Percentiles rank a stretch among this genome's conserved stretches.
Evolutionary conservation across 768 basidiomycete species (phyloP).

Genomic region (Boletus subcaerulescens): DNA sequence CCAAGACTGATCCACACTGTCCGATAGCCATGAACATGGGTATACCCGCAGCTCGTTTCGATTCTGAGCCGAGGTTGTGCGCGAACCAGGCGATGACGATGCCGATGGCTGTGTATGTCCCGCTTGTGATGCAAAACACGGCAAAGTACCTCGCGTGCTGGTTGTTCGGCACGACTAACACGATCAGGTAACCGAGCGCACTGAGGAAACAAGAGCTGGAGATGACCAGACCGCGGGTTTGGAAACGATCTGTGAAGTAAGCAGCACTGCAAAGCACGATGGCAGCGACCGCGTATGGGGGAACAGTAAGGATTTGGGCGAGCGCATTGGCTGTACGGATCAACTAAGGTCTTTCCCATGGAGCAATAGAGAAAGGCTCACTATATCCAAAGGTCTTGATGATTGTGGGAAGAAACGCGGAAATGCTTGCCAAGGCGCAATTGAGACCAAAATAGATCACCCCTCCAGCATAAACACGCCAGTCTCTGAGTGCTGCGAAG

Average conservation of each 20-base stretch:
- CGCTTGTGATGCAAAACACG: slow-evolving; percentile 71
- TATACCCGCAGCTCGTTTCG: slow-evolving; percentile 72
- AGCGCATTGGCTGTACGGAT: slow-evolving; percentile 50
- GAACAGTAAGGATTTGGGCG: slow-evolving; percentile 75
- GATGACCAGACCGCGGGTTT: slow-evolving; percentile 50
- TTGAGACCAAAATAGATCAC: slow-evolving; percentile 79
- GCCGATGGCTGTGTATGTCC: slow-evolving; percentile 76
- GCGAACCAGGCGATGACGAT: slow-evolving; percentile 76
- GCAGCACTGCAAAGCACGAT: slow-evolving; percentile 58
- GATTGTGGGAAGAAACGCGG: slow-evolving; percentile 83
- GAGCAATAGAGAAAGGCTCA: slow-evolving; percentile 34
- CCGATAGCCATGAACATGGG: slow-evolving; percentile 81
- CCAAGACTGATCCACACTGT: slow-evolving; percentile 73
- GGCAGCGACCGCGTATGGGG: slow-evolving; percentile 74
- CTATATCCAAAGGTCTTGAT: slow-evolving; percentile 70
- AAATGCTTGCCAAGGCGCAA: slow-evolving; percentile 72
- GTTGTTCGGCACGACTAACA: slow-evolving; percentile 53
- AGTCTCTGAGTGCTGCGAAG: slow-evolving; percentile 61
- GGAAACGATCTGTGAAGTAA: slow-evolving; percentile 63
- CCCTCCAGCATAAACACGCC: slow-evolving; percentile 67
- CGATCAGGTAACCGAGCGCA: slow-evolving; percentile 54
- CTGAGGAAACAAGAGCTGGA: slow-evolving; percentile 29
- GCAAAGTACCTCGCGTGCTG: slow-evolving; percentile 72
- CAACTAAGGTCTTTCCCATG: not conserved
- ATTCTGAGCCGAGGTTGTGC: slow-evolving; percentile 76